phyloP scores from a whole-genome alignment of 331 rosid species.

The Arachis monticola region DNA sequence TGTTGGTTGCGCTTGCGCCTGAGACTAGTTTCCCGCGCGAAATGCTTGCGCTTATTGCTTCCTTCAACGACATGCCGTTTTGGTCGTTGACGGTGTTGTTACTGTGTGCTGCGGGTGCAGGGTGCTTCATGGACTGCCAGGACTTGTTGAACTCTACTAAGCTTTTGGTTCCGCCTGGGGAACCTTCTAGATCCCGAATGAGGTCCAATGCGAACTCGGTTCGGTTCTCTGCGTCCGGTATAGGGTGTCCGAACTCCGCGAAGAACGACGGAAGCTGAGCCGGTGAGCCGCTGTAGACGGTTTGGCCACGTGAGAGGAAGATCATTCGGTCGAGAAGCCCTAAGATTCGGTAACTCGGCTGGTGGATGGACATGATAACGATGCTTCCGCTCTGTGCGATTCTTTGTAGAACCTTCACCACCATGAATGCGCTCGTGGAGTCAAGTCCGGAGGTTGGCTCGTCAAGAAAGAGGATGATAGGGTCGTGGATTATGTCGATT shows the following conservation, averaged over 20 bases:
- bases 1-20: slow-evolving; percentile 55
- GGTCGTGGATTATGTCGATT: slow-evolving; percentile 89
- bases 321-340: slow-evolving; percentile 77
- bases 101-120: background rate
- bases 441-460: slow-evolving; percentile 96
- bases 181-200: slow-evolving; percentile 86
- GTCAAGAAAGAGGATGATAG: slow-evolving; percentile 83
- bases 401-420: slow-evolving; percentile 88
- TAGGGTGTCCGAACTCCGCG: slow-evolving; percentile 81
- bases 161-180: slow-evolving; percentile 71
- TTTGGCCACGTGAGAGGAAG: slow-evolving; percentile 80
- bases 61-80: slow-evolving; percentile 61
- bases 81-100: background rate
- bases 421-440: slow-evolving; percentile 96
- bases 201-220: slow-evolving; percentile 95
- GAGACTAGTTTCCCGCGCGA: slow-evolving; percentile 85
- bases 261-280: slow-evolving; percentile 61
- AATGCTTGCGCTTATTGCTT: slow-evolving; percentile 88
- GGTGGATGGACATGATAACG: slow-evolving; percentile 91
- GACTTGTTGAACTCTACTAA: slow-evolving; percentile 84
- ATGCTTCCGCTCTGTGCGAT: slow-evolving; percentile 97
- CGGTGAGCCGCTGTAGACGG: slow-evolving; percentile 88
- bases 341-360: slow-evolving; percentile 85
- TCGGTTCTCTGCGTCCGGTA: slow-evolving; percentile 84
- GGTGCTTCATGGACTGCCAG: slow-evolving; percentile 69